Base-by-base conservation (phyloP, 805 yeast species). In the Starmerella etchellsii region DNA sequence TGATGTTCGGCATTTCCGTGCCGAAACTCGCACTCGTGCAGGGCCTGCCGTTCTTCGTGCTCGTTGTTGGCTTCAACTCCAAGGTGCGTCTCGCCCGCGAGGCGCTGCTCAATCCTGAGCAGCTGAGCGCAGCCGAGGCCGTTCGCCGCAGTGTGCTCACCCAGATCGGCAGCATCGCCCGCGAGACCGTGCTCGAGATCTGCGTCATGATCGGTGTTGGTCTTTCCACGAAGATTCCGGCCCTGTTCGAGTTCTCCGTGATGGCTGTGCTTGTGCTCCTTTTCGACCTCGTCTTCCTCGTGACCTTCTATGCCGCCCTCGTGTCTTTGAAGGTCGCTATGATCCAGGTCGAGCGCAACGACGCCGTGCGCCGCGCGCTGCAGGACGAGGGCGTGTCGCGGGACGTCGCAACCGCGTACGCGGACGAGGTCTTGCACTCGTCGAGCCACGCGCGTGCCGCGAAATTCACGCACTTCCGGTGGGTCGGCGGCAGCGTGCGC, bases 311-410 rank as follows among this genome's bases (percentile, higher is more conserved):
- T 59, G 68, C 93, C 13, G 85, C 95, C 3, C 73, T 83, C 40
- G 70, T 88, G 50, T 76, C 94, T 2, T 69, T 88, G 59, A 88
- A 88, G 63, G 76, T 88, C 34, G 95, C 91, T 61, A 83, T 88
- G 59, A 76, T 75, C 57, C 69, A 81, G 45, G 91, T 91, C 41
- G 83, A 87, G 61, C 75, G 83, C 49, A 80, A 84, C 35, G 76
- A 82, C 44, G 73, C 75, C 41, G 71, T 85, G 56, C 77, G 79
- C 56, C 76, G 74, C 47, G 84, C 82, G 23, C 67, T 88, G 48
- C 91, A 87, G 64, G 98, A 88, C 58, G 98, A 88, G 55, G 97
- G 98, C 21, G 73, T 88, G 26, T 95, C 95, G 10, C 76, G 73
- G 48, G 69, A 75, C 29, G 87, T 85, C 27, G 75, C 77, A 15